Percentiles rank a stretch among this genome's conserved stretches.
Evolutionary conservation across 2,329 filamentous ascomycete species (phyloP).

Genomic region (Tolypocladium ovalisporum): DNA sequence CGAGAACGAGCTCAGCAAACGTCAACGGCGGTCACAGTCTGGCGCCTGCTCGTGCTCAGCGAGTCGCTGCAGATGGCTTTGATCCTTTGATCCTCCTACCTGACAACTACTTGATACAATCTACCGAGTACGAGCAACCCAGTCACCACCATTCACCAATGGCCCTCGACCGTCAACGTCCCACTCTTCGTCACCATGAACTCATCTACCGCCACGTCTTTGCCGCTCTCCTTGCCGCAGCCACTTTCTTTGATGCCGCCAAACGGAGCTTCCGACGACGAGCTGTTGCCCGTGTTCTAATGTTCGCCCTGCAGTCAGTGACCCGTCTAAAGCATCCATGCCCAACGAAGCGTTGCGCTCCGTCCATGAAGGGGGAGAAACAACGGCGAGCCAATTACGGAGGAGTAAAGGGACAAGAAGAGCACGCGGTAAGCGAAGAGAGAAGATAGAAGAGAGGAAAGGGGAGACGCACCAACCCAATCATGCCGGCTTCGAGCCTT

Average conservation of each 20-base stretch:
- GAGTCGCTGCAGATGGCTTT: background rate
- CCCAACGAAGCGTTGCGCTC: background rate
- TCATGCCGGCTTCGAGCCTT: constrained; percentile 34
- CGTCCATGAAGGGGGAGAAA: background rate
- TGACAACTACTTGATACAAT: background rate
- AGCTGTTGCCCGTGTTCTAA: constrained; percentile 29
- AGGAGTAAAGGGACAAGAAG: background rate
- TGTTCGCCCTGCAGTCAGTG: background rate
- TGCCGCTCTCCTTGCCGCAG: constrained; percentile 35
- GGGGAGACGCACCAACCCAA: constrained; percentile 20
- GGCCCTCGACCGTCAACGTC: constrained; percentile 26
- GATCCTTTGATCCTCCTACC: background rate
- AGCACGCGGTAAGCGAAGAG: background rate
- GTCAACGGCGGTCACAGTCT: background rate
- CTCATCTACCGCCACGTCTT: constrained; percentile 35
- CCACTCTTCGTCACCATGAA: constrained; percentile 34
- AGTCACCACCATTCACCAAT: constrained; percentile 11
- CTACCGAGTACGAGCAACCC: background rate
- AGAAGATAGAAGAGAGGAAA: background rate
- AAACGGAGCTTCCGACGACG: constrained; percentile 32
- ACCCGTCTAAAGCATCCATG: background rate
- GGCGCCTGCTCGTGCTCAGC: background rate
- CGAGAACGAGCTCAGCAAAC: background rate
- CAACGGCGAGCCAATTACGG: background rate
- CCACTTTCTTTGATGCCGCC: constrained; percentile 38